These are phyloP conservation scores for Fusarium cicatricum DNA, from an alignment of 2,329 filamentous ascomycete genomes.

Conservation along the genomic window DNA sequence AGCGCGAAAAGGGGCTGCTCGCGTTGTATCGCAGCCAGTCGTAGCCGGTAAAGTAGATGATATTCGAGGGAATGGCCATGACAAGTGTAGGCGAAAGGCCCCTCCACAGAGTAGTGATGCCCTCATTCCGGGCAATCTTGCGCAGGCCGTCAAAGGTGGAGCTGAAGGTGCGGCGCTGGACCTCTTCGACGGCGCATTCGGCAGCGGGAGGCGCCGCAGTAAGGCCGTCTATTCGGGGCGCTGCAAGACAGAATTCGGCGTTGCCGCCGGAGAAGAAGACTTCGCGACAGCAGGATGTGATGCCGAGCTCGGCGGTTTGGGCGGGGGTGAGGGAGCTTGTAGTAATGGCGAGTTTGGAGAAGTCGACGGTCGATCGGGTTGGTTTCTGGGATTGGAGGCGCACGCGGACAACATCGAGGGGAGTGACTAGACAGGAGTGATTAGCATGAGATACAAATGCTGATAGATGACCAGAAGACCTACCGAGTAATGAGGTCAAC, in stretches of 20 bases:
- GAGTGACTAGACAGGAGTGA: conserved; percentile 71
- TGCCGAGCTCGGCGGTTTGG: conserved; percentile 81
- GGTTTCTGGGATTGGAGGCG: conserved; percentile 84
- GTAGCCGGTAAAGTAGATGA: conserved; percentile 98
- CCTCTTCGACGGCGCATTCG: conserved; percentile 88
- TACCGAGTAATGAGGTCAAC: conserved; percentile 88
- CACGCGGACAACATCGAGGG: conserved; percentile 95
- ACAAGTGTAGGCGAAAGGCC: conserved; percentile 92
- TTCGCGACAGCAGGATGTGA: conserved; percentile 94
- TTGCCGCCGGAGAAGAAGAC: conserved; percentile 96
- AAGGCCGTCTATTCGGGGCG: conserved; percentile 60
- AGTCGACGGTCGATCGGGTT: conserved; percentile 59
- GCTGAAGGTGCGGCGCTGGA: conserved; percentile 82
- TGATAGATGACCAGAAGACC: conserved; percentile 36
- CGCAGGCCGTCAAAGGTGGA: conserved; percentile 91
- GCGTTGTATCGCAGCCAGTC: conserved; percentile 86
- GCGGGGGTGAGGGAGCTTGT: conserved; percentile 71
- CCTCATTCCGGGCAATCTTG: conserved; percentile 96
- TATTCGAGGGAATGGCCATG: conserved; percentile 94
- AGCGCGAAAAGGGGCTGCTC: conserved; percentile 73
- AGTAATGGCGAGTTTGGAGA: conserved; percentile 64
- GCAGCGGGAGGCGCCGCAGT: conserved; percentile 58
- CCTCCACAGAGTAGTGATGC: conserved; percentile 85
- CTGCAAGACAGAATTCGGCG: conserved; percentile 81
- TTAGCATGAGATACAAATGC: conserved; percentile 13